Evolutionary conservation across 768 basidiomycete genomes (phyloP).

Genomic region (Termitomyces bulborhizus): DNA sequence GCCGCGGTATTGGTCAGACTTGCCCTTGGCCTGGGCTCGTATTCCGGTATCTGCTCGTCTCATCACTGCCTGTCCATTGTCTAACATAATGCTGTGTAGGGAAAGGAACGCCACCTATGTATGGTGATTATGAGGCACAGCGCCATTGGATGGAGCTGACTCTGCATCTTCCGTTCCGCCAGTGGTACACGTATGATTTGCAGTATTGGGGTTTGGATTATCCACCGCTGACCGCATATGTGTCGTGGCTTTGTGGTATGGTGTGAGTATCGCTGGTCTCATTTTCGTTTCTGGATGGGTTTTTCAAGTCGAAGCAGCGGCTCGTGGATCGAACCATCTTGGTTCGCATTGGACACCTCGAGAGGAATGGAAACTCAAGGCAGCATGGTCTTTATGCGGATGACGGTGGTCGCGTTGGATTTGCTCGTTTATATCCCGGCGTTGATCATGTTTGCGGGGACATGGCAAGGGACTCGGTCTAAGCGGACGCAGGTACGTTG

Average conservation of each 20-base stretch:
- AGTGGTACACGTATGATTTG: constrained; percentile 89
- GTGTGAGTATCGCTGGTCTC: constrained; percentile 41
- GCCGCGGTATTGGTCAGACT: constrained; percentile 57
- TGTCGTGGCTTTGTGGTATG: constrained; percentile 76
- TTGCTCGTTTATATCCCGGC: constrained; percentile 71
- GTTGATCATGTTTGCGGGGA: constrained; percentile 54
- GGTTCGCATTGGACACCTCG: constrained; percentile 68
- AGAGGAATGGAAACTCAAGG: constrained; percentile 63
- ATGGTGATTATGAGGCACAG: constrained; percentile 91
- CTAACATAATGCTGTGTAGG: constrained; percentile 34
- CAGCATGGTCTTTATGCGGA: constrained; percentile 76
- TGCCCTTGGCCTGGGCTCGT: constrained; percentile 67
- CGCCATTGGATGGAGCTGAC: constrained; percentile 95
- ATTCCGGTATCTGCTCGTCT: constrained; percentile 61
- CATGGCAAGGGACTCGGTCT: constrained; percentile 67
- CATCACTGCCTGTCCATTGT: background rate
- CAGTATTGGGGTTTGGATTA: constrained; percentile 96
- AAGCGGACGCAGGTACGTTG: constrained; percentile 67
- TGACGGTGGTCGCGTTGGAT: constrained; percentile 67
- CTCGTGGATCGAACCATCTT: constrained; percentile 39
- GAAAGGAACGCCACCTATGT: constrained; percentile 69
- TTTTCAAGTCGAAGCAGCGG: constrained; percentile 19
- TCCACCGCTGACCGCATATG: constrained; percentile 88
- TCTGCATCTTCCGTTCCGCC: constrained; percentile 58
- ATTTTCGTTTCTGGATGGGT: background rate